Conservation (phyloP, 192 early-diverging fungal species). For the Phlyctochytrium arcticum region DNA sequence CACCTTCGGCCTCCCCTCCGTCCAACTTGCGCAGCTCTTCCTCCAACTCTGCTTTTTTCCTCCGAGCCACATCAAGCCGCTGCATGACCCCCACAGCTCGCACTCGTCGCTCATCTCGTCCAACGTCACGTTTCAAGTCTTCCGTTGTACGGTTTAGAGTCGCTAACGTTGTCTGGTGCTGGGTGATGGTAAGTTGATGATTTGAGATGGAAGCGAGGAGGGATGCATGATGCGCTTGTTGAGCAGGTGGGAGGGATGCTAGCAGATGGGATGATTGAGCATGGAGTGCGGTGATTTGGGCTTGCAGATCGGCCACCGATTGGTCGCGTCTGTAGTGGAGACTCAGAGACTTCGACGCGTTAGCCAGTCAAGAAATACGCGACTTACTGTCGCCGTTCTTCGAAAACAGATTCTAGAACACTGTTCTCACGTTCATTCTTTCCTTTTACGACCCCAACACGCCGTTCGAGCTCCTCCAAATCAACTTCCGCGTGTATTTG, state of each 20-base stretch:
- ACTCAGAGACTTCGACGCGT: too few species aligned
- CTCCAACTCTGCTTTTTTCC: constrained; percentile 43
- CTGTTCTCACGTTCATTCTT: constrained; percentile 44
- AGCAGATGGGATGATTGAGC: too few species aligned
- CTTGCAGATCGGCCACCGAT: constrained; percentile 44
- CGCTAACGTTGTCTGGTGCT: too few species aligned
- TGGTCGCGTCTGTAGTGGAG: constrained; percentile 45
- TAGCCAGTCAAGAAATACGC: background rate
- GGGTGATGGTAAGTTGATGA: too few species aligned
- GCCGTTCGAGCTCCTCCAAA: constrained; percentile 52
- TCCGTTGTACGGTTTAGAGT: too few species aligned
- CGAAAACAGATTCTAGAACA: constrained; percentile 48
- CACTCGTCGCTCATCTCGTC: too few species aligned
- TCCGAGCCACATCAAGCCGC: constrained; percentile 29
- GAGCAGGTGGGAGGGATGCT: too few species aligned
- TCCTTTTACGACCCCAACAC: constrained; percentile 38
- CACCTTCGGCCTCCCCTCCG: constrained; percentile 46
- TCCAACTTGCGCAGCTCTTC: constrained; percentile 34
- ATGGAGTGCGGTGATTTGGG: constrained; percentile 43
- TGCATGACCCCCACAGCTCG: constrained; percentile 39
- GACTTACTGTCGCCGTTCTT: constrained; percentile 45
- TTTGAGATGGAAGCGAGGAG: too few species aligned
- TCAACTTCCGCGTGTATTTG: constrained; percentile 57
- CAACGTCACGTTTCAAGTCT: background rate
- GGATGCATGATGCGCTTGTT: too few species aligned